Conservation (phyloP, 192 early-diverging fungal genomes). For the Mycoemilia scoparia region DNA sequence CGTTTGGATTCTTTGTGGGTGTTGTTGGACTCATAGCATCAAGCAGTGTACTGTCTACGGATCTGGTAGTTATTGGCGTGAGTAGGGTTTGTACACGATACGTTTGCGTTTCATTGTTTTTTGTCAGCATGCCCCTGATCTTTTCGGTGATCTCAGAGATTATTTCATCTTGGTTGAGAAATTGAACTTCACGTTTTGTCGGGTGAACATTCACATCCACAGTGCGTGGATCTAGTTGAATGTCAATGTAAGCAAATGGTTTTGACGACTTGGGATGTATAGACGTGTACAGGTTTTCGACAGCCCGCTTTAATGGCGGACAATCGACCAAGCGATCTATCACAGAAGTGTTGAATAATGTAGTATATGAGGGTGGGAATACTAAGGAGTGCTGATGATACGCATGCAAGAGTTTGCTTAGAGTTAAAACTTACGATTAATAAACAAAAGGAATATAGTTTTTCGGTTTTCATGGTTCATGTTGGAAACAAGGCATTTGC, state of each 20-base stretch:
- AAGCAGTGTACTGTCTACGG: no score
- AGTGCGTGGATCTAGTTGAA: constrained; percentile 72
- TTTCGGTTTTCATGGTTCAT: constrained; percentile 78
- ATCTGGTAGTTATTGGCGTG: no score
- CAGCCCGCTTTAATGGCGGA: constrained; percentile 52
- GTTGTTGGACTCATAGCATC: no score
- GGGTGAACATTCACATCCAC: constrained; percentile 99
- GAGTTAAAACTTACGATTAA: no score
- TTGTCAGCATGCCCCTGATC: constrained; percentile 47
- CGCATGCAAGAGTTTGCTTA: constrained; percentile 9
- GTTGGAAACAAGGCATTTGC: constrained; percentile 72
- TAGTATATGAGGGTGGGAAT: background rate
- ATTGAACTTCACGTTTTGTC: constrained; percentile 86
- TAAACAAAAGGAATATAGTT: constrained; percentile 76
- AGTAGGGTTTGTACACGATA: constrained; percentile 46
- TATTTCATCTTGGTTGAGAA: constrained; percentile 78
- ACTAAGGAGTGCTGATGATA: background rate
- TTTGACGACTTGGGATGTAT: constrained; percentile 73
- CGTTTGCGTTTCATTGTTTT: constrained; percentile 50
- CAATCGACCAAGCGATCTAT: constrained; percentile 60
- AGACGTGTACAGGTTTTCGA: constrained; percentile 63
- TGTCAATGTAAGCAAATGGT: constrained; percentile 74
- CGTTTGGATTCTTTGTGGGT: constrained; percentile 2
- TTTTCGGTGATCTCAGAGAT: constrained; percentile 45
- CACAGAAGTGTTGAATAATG: no score